These are phyloP conservation scores for Crepidotus variabilis DNA, from an alignment of 768 basidiomycete genomes.

Conservation along the genomic window DNA sequence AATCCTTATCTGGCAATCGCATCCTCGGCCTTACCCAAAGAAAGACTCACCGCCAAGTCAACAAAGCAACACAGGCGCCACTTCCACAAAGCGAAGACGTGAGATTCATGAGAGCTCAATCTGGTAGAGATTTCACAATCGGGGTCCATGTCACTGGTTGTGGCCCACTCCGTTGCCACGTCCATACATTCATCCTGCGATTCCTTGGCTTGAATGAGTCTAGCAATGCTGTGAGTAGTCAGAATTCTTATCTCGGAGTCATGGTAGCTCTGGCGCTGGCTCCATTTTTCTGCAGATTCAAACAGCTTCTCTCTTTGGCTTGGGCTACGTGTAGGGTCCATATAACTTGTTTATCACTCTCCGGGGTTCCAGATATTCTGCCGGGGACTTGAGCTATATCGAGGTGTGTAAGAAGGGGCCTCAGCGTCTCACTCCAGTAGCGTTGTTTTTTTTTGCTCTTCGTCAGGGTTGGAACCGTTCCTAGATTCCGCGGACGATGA, in stretches of 20 bases:
- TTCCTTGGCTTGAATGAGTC: background rate
- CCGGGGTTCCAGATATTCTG: too few relatives aligned
- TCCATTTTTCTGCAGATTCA: background rate
- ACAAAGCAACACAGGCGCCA: slow-evolving; percentile 17
- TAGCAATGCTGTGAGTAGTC: background rate
- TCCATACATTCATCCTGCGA: background rate
- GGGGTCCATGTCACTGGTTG: background rate
- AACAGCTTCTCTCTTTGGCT: background rate
- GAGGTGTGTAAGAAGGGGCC: background rate
- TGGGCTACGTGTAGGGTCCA: background rate
- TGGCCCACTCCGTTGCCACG: background rate
- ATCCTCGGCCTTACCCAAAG: slow-evolving; percentile 15
- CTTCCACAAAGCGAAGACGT: slow-evolving; percentile 15
- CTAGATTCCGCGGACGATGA: background rate
- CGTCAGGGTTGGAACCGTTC: background rate
- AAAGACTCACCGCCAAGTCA: slow-evolving; percentile 12
- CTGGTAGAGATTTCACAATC: background rate
- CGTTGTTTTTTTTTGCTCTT: background rate
- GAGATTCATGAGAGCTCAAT: slow-evolving; percentile 1
- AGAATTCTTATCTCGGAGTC: background rate
- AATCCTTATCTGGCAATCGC: slow-evolving; percentile 6
- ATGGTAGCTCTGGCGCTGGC: background rate
- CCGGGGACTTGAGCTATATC: background rate
- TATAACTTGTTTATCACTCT: background rate
- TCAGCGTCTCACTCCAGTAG: background rate